phyloP scores from a whole-genome alignment of 2,329 filamentous ascomycete genomes.

The Aureobasidium uvarum region DNA sequence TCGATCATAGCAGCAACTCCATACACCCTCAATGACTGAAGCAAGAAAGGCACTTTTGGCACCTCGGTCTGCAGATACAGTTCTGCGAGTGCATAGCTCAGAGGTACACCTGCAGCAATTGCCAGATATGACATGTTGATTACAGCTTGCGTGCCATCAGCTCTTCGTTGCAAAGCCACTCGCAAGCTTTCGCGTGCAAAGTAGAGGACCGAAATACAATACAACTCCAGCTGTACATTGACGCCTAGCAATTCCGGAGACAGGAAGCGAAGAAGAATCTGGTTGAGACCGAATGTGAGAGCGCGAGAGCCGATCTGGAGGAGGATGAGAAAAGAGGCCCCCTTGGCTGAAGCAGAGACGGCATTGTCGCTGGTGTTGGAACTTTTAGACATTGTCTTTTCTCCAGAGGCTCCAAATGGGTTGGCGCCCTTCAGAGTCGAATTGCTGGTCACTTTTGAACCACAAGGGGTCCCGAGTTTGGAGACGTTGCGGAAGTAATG shows the following conservation, averaged over 20 bases:
- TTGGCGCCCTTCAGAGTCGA: not conserved
- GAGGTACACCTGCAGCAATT: constrained; percentile 63
- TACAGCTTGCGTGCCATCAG: constrained; percentile 64
- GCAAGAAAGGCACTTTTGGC: constrained; percentile 61
- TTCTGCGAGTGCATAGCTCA: constrained; percentile 63
- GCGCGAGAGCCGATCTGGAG: constrained; percentile 85
- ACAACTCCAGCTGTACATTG: constrained; percentile 87
- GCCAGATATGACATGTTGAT: constrained; percentile 87
- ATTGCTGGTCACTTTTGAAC: not conserved
- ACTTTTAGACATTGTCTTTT: too few species aligned
- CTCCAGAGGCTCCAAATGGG: not conserved
- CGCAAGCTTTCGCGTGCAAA: constrained; percentile 90
- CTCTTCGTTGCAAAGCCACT: constrained; percentile 78
- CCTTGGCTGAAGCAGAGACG: constrained; percentile 57
- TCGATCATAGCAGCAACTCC: constrained; percentile 65
- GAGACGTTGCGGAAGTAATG: constrained; percentile 7
- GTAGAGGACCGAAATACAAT: constrained; percentile 88
- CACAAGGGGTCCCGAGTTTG: not conserved
- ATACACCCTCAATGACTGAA: constrained; percentile 55
- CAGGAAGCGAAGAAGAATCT: constrained; percentile 81
- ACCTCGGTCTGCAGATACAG: constrained; percentile 62
- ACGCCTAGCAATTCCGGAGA: constrained; percentile 82
- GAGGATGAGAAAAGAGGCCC: constrained; percentile 80
- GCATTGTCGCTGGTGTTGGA: constrained; percentile 35
- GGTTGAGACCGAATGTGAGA: constrained; percentile 88